A percentile compares a stretch with the other conserved stretches of the same genome.
Evolutionary conservation across 225 moss, liverwort and hornwort species (phyloP).

Genomic region (Physcomitrium patens): DNA sequence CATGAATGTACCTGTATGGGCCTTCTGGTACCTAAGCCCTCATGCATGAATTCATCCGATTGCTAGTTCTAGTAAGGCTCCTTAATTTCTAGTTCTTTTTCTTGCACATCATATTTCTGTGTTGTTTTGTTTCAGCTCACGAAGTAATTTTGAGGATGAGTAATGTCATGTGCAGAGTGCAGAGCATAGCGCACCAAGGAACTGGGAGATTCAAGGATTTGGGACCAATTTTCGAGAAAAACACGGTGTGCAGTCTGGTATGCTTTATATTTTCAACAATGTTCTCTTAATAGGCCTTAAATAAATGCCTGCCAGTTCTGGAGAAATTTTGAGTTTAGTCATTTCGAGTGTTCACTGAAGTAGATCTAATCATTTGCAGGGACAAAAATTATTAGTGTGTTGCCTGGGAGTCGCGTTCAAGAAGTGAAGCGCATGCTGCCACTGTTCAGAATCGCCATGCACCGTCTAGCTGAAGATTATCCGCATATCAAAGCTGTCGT

Average conservation of each 20-base stretch:
- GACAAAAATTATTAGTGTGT: conserved; percentile 70
- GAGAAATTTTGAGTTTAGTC: neutral
- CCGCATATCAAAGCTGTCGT: conserved; percentile 67
- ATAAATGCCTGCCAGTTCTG: neutral
- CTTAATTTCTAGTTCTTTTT: conserved; percentile 5
- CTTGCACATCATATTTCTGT: conserved; percentile 12
- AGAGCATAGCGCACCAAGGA: conserved; percentile 22
- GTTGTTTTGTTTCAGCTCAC: conserved; percentile 20
- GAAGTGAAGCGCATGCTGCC: conserved; percentile 98
- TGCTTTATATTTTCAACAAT: conserved; percentile 12
- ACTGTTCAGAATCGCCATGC: conserved; percentile 69
- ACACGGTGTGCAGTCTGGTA: conserved; percentile 64
- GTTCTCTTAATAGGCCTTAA: conserved; percentile 5
- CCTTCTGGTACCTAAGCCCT: conserved; percentile 74
- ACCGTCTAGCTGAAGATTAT: conserved; percentile 57
- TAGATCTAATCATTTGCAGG: conserved; percentile 44
- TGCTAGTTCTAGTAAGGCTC: neutral
- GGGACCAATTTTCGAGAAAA: conserved; percentile 63
- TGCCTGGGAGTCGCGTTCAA: conserved; percentile 95
- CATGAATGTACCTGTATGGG: conserved; percentile 85
- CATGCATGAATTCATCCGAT: conserved; percentile 40
- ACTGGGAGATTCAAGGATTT: conserved; percentile 57
- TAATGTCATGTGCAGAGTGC: conserved; percentile 57
- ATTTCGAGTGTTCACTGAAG: neutral
- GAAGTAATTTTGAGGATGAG: conserved; percentile 23